Base-by-base conservation (phyloP, 1,284 basidiomycete species). In the Rhodotorula glutinis region DNA sequence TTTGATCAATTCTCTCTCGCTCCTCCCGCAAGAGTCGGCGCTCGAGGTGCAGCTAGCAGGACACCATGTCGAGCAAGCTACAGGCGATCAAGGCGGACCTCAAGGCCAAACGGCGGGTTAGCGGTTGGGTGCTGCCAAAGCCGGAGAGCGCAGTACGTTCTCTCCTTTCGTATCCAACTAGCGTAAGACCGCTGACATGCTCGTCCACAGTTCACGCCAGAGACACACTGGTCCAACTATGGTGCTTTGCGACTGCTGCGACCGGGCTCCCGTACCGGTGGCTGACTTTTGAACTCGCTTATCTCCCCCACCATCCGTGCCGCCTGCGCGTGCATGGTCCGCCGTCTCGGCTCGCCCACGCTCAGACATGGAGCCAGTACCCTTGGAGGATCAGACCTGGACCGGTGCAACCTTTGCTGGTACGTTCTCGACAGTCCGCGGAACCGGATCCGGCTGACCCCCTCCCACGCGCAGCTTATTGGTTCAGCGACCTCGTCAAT, bases 401-500 rank as follows among this genome's bases (percentile, higher is more conserved):
- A 81, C 82, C 30, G 83, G 83, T 14, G 81, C 81, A 79, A 86
- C 85, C 75, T 87, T 83, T 69, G 38, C 53, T 23, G n/a, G 29
- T 30, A 23, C 2, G 52, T 17, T 2, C 29, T 4, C 16, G 52
- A 19, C 16, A 3, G 4, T 33, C 7, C 27, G 27, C 29, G 25
- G 27, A 41, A 9, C n/a, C 21, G 54, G 54, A 29, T 17, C 41
- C 9, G 33, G 40, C 41, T 43, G 40, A 44, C 41, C 10, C 19
- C 1, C 41, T 29, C 14, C 25, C 5, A 2, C 2, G n/a, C 2
- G 8, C 33, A 25, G 21, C 41, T 1, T 88, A 87, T 75, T 87
- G 86, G 86, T 79, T 87, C 41, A 86, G 85, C 8, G 86, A 87
- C 73, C 83, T 85, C 17, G 80, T 79, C 71, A 75, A 77, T 64